Base-by-base conservation (phyloP, 2,329 filamentous ascomycete species). In the Paecilomyces niveus region DNA sequence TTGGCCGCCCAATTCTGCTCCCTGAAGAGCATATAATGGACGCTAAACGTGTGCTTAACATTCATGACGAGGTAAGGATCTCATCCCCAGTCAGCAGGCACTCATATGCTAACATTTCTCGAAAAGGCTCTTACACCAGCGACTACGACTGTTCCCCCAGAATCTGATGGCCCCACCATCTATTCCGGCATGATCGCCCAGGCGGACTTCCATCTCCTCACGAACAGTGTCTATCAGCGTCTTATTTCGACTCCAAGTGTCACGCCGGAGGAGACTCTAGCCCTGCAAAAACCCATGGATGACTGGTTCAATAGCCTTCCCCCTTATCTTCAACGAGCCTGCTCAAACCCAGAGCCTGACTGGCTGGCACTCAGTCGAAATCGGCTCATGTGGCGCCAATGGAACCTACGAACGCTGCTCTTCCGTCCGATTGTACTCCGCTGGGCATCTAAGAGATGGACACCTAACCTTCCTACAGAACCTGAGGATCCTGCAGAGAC, bases 1-100 rank as follows among this genome's bases (percentile, higher is more conserved):
- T 81, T 61, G 77, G 78, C 22, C 73, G 80, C 33, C 79, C 80
- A 0, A 71, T 81, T 55, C 71, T 77, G 21, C 72, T 78, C 56
- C 78, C 78, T 3, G 72, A 75, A 45, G 72, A 76, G 13, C 74
- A 73, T 51, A 72, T 74, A 15, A 74, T 79, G 63, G 78, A 80
- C 56, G 73, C 74, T 15, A 73, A 74, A 35, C 67, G 78, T 29
- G 76, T 78, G 24, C 63, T 77, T 22, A 79, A 79, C 59, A 73
- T 79, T 10, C 73, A 77, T 53, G 77, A 79, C 58, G 71, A 72
- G 50, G 71, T 72, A 65, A 45, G 45, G 24, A 8, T 32, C 24
- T 11, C 54, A 52, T 56, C 31, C 45, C 32, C 4, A 10, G 18
- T 11, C n/a, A 51, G 26, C 3, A 7, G 6, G 7, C 10, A 33